Evolutionary conservation across 2,329 filamentous ascomycete species (phyloP), one percentile per base, ranked within the genome.

Genomic region (Microdochium nivale): DNA sequence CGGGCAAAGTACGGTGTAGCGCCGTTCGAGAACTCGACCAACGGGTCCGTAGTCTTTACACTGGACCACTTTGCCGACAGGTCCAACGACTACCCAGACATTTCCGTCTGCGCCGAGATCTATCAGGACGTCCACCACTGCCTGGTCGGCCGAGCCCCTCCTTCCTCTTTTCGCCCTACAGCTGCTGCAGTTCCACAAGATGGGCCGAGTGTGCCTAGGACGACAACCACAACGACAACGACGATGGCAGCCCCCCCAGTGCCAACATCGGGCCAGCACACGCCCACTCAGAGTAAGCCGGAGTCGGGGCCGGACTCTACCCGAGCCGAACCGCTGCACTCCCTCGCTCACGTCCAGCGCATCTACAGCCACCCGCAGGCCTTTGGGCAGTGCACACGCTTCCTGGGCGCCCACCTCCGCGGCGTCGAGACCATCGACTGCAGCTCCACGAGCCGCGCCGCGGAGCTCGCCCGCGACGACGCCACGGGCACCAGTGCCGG

Each of bases 361-460:
- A 70, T 99, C 40, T 95, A 96, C 72, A 94, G 89, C 24, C 94
- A 99, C 69, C 91, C 92, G 10, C 94, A 99, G 70, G 94, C 90
- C 25, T 96, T 94, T 76, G 90, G 90, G 25, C 94, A 99, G 71
- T 96, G 91, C 69, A 83, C 84, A 46, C 68, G 65, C 9, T 96
- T 96, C 68, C 78, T 96, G 25, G 74, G 77, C 9, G 73, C 76
- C 25, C 75, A 88, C 60, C 79, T 96, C 55, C 84, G 83, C 59
- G 81, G 81, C 46, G 76, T 86, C n/a, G 89, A 95, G 70, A 79
- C 84, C 50, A 80, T 92, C 54, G 91, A 97, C 64, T 86, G 89
- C 44, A 87, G 84, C 54, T 94, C 60, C 25, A 99, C 94, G 5
- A 91, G 87, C 59, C 84, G 83, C 56, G 94, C 89, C 0, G 92